These are phyloP conservation scores for Vararia minispora DNA, from an alignment of 768 basidiomycete species.

Conservation along the genomic window DNA sequence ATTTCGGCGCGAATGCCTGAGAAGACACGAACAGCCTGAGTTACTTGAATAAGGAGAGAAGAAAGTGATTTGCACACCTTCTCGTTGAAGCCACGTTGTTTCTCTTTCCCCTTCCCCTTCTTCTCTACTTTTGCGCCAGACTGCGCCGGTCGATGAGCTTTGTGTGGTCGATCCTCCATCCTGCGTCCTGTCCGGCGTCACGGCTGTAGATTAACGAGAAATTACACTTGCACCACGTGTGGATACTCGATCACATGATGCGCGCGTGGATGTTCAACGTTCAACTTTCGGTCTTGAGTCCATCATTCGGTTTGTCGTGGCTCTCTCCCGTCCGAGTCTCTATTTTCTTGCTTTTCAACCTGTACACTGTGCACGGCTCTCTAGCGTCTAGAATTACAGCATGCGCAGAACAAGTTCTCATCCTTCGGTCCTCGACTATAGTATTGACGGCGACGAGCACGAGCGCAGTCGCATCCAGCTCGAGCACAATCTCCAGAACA, in stretches of 20 bases:
- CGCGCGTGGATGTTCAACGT: no score
- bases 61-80: conserved; percentile 45
- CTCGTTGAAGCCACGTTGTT: conserved; percentile 76
- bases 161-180: conserved; percentile 60
- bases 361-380: background rate
- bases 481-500: conserved; percentile 66
- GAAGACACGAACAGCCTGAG: conserved; percentile 1
- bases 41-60: background rate
- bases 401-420: no score
- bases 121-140: conserved; percentile 68
- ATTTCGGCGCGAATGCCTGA: conserved; percentile 88
- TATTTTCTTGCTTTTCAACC: background rate
- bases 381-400: no score
- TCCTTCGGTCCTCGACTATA: conserved; percentile 25
- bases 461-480: conserved; percentile 70
- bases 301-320: no score
- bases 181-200: no score
- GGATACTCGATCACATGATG: conserved; percentile 1
- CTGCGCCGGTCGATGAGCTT: conserved; percentile 67
- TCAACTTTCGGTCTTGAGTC: no score
- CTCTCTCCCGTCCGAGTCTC: no score
- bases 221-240: background rate
- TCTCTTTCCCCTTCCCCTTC: conserved; percentile 61
- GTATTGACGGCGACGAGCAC: conserved; percentile 62
- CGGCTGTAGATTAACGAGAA: no score